phyloP scores from a whole-genome alignment of 2,329 filamentous ascomycete genomes.

The Chrysoporthe cubensis region DNA sequence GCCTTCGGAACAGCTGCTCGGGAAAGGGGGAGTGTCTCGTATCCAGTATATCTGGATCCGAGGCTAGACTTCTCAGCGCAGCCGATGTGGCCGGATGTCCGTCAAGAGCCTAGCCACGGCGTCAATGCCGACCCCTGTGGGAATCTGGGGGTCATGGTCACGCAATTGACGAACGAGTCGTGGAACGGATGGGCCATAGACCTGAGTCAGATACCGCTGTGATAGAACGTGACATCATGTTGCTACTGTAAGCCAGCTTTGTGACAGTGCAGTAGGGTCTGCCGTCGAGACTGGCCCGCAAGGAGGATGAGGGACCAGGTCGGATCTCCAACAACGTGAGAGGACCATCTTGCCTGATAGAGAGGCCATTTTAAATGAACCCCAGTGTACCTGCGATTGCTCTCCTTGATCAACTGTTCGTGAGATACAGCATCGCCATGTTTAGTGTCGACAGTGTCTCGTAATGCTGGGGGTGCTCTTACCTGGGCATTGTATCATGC shows the following conservation, averaged over 20 bases:
- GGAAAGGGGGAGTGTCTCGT: neutral
- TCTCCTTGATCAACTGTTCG: too few relatives aligned
- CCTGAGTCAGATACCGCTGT: slow-evolving; percentile 16
- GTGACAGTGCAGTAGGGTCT: neutral
- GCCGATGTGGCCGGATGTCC: slow-evolving; percentile 18
- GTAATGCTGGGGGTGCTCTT: too few relatives aligned
- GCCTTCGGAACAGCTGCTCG: neutral
- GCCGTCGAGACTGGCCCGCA: neutral
- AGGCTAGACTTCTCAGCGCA: slow-evolving; percentile 18
- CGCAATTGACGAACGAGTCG: slow-evolving; percentile 15
- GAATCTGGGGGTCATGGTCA: slow-evolving; percentile 17
- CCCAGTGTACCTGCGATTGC: too few relatives aligned
- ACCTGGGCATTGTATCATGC: too few relatives aligned
- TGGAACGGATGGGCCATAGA: slow-evolving; percentile 23
- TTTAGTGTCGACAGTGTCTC: too few relatives aligned
- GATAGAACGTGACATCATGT: too few relatives aligned
- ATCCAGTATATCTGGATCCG: slow-evolving; percentile 8
- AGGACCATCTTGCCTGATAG: too few relatives aligned
- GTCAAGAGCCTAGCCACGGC: slow-evolving; percentile 13
- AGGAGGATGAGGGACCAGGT: too few relatives aligned
- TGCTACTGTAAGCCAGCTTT: neutral
- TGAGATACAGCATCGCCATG: too few relatives aligned
- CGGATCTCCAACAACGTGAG: too few relatives aligned
- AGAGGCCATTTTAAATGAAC: too few relatives aligned
- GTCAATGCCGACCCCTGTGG: slow-evolving; percentile 13